Conservation (phyloP, 805 yeast genomes). For the Nakazawaea pomicola region DNA sequence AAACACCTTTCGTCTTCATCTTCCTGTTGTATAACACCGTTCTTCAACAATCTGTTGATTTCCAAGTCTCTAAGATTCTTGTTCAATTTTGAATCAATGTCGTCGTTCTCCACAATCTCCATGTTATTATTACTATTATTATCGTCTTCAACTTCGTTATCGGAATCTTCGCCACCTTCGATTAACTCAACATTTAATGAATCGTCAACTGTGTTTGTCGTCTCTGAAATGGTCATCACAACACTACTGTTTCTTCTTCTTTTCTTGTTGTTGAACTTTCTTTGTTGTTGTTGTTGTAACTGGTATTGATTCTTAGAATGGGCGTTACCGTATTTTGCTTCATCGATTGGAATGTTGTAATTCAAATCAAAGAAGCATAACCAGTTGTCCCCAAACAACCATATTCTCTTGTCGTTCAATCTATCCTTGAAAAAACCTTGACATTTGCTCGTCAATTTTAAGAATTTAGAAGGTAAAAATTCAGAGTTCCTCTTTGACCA, state of each 20-base stretch:
- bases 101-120: constrained; percentile 3
- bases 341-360: constrained; percentile 44
- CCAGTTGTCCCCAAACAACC: constrained; percentile 92
- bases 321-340: constrained; percentile 24
- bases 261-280: constrained; percentile 26
- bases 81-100: background rate
- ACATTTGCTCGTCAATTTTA: constrained; percentile 57
- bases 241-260: constrained; percentile 27
- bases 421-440: constrained; percentile 60
- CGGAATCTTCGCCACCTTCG: constrained; percentile 32
- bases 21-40: constrained; percentile 11
- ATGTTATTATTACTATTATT: background rate
- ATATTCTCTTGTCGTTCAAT: constrained; percentile 39
- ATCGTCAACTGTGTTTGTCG: constrained; percentile 21
- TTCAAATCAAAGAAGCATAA: constrained; percentile 65
- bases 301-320: constrained; percentile 25
- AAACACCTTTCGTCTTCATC: constrained; percentile 40
- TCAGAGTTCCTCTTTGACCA: constrained; percentile 84
- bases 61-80: constrained; percentile 14
- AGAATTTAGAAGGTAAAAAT: constrained; percentile 61
- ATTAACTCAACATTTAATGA: constrained; percentile 14
- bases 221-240: constrained; percentile 29
- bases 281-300: constrained; percentile 30
- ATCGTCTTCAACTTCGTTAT: constrained; percentile 21
- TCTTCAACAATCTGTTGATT: constrained; percentile 13